phyloP scores from a whole-genome alignment of 1,139 yeast species.

The Blastobotrys buckinghamii region DNA sequence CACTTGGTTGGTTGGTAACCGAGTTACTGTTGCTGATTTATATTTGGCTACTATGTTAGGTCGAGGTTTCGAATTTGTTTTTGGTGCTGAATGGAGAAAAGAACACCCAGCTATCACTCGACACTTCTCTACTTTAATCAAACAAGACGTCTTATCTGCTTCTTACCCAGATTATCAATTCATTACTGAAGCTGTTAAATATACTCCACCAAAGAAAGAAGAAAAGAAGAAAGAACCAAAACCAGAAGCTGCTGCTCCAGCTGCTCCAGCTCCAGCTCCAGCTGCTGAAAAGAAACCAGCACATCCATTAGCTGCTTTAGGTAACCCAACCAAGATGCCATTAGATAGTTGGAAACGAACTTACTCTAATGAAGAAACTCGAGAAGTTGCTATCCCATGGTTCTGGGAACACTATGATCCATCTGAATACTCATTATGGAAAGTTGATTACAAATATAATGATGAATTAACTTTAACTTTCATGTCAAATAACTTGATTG shows the following conservation, averaged over 20 bases:
- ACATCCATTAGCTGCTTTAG: constrained; percentile 87
- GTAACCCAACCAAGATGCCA: constrained; percentile 55
- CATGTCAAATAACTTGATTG: constrained; percentile 97
- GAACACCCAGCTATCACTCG: constrained; percentile 70
- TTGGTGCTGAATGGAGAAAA: constrained; percentile 74
- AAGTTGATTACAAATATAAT: constrained; percentile 94
- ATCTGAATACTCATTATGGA: constrained; percentile 92
- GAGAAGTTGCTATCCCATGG: constrained; percentile 93
- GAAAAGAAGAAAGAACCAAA: constrained; percentile 34
- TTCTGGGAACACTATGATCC: constrained; percentile 96
- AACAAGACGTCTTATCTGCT: constrained; percentile 49
- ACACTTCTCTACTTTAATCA: constrained; percentile 75
- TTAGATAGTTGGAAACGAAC: constrained; percentile 95
- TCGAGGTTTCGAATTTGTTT: constrained; percentile 63
- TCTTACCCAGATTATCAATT: constrained; percentile 41
- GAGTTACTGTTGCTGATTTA: constrained; percentile 80
- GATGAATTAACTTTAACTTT: constrained; percentile 95
- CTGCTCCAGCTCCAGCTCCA: constrained; percentile 34
- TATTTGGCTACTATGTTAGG: constrained; percentile 52
- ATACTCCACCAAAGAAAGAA: constrained; percentile 76
- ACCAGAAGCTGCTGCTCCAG: constrained; percentile 31
- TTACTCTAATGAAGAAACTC: constrained; percentile 97
- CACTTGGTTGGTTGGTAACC: constrained; percentile 91
- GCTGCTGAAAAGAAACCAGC: constrained; percentile 57
- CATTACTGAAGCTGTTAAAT: constrained; percentile 62